Evolutionary conservation across 2,329 filamentous ascomycete genomes (phyloP).

Genomic region (Aspergillus sojae): DNA sequence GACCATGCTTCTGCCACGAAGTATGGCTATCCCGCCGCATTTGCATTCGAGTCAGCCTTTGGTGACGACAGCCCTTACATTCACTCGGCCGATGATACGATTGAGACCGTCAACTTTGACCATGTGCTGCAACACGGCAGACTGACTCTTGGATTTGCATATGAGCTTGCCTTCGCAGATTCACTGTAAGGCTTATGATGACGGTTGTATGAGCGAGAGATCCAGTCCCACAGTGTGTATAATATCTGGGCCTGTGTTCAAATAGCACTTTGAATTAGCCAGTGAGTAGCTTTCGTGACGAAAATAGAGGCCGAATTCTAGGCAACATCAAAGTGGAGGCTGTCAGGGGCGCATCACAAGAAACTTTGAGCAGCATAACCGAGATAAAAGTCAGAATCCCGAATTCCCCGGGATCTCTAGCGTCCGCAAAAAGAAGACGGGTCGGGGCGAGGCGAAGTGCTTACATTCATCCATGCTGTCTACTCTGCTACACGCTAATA

Average conservation of each 20-base stretch:
- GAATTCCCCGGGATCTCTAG: too few relatives aligned
- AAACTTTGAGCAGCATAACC: too few relatives aligned
- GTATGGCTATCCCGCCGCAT: constrained; percentile 2
- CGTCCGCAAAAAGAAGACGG: too few relatives aligned
- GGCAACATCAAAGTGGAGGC: background rate
- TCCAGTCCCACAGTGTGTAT: background rate
- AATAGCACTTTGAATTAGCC: background rate
- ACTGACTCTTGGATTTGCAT: constrained; percentile 7
- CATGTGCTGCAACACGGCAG: constrained; percentile 6
- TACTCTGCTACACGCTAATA: too few relatives aligned
- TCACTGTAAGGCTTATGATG: background rate
- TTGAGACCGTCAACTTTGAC: constrained; percentile 5
- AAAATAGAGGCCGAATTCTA: background rate
- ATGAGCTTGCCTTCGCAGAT: constrained; percentile 5
- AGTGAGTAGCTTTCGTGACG: fast-evolving
- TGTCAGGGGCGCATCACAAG: background rate
- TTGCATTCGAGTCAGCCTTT: constrained; percentile 6
- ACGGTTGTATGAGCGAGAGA: background rate
- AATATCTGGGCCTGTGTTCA: background rate
- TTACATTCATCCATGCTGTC: too few relatives aligned
- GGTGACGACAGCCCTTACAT: constrained; percentile 4
- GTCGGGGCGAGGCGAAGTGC: too few relatives aligned
- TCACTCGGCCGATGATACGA: constrained; percentile 4
- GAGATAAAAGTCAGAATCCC: too few relatives aligned
- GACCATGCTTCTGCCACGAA: constrained; percentile 5